Evolutionary conservation across 1,284 basidiomycete genomes (phyloP).

Genomic region (Puccinia horiana): DNA sequence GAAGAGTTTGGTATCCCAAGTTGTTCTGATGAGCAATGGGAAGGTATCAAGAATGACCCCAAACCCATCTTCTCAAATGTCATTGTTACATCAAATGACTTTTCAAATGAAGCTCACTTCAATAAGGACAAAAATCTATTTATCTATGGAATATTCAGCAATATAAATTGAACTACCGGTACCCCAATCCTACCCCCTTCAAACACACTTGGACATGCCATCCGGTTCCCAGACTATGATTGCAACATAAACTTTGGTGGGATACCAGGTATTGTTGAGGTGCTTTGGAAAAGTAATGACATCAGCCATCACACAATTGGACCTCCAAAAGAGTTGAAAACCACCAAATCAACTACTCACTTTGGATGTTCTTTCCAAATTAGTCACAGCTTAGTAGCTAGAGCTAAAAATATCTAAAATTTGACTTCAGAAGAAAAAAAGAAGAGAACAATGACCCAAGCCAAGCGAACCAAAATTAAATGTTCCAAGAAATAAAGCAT

Average conservation of each 20-base stretch:
- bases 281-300: too few relatives aligned
- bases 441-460: background rate
- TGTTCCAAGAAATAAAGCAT: too few relatives aligned
- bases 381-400: background rate
- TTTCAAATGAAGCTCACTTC: background rate
- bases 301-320: too few relatives aligned
- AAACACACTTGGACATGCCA: background rate
- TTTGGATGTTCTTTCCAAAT: too few relatives aligned
- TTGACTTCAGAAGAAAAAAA: background rate
- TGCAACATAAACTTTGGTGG: constrained; percentile 16
- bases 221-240: background rate
- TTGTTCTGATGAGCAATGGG: constrained; percentile 1
- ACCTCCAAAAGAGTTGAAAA: background rate
- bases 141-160: constrained; percentile 3
- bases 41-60: background rate
- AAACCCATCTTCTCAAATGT: background rate
- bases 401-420: background rate
- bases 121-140: constrained; percentile 6
- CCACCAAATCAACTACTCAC: background rate
- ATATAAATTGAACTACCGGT: background rate
- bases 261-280: background rate
- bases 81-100: background rate
- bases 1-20: constrained; percentile 12
- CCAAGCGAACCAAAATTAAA: too few relatives aligned
- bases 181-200: background rate